Evolutionary conservation across 139 green algal species (phyloP), one percentile per base, ranked within the genome.

Genomic region (Picochlorum sp.): DNA sequence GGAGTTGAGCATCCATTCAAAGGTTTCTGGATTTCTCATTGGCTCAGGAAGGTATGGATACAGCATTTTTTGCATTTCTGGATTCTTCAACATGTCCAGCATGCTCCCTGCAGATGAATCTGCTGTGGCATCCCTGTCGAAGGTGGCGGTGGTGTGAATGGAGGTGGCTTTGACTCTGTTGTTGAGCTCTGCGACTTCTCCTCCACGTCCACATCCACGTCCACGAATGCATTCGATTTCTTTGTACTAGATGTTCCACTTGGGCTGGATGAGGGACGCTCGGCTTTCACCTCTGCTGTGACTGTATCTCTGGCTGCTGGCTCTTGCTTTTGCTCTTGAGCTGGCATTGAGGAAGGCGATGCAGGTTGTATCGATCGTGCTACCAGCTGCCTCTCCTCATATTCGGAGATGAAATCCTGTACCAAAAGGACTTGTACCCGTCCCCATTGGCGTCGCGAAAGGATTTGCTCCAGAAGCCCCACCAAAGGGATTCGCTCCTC

Each of bases 41-140:
- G 77, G 77, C 73, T 94, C 86, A 5, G 88, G 88, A 57, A 95
- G 76, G 81, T 95, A 89, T 0, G 85, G 85, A 78, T 95, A 95
- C 52, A 95, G 66, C 80, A 90, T 88, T 71, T 95, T 85, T 74
- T 95, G 88, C 71, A 78, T 74, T 47, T 78, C 66, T 4, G 71
- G 71, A 45, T 78, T 65, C 34, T 68, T 64, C 23, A 78, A 49
- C 71, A 78, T 78, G 21, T 78, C 71, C 7, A 78, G 41, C 66
- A 74, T 69, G 18, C 45, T 26, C 23, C 62, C 34, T 41, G 62
- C n/a, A 23, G 18, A 41, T 7, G 61, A 21, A 26, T 32, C 51
- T 20, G 50, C 66, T 2, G 14, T 51, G 4, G 37, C 59, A 10
- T 23, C 65, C 2, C 45, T 1, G 16, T 18, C 28, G 21, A 8